phyloP scores from a whole-genome alignment of 179 eudicot genomes.

The Heliamphora pulchella region DNA sequence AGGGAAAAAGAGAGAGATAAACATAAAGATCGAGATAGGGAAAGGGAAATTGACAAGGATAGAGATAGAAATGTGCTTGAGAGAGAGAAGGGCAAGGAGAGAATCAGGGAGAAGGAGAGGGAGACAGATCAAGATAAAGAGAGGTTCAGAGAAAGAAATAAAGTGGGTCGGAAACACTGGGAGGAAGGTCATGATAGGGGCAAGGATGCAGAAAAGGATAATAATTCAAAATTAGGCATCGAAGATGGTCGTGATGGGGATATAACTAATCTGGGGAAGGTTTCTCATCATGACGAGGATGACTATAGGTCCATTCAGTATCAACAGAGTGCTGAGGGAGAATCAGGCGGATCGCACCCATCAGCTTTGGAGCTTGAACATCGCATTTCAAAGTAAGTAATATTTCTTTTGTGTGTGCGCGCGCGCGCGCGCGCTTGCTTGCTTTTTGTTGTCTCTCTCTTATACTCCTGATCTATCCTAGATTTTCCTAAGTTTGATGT shows the following conservation, averaged over 20 bases:
- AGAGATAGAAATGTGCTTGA: slow-evolving; percentile 31
- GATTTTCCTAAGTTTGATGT: neutral
- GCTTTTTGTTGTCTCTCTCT: too few species aligned
- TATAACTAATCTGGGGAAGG: slow-evolving; percentile 23
- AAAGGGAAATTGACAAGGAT: slow-evolving; percentile 35
- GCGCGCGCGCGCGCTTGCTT: too few species aligned
- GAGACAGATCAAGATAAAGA: slow-evolving; percentile 32
- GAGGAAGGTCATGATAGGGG: slow-evolving; percentile 50
- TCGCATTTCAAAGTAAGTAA: slow-evolving; percentile 65
- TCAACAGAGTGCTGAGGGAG: slow-evolving; percentile 29
- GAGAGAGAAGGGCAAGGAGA: slow-evolving; percentile 28
- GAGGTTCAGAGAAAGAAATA: slow-evolving; percentile 42
- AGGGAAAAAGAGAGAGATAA: slow-evolving; percentile 35
- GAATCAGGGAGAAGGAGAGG: slow-evolving; percentile 46
- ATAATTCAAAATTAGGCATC: slow-evolving; percentile 22
- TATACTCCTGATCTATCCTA: neutral
- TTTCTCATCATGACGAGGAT: slow-evolving; percentile 30
- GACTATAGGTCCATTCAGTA: slow-evolving; percentile 24
- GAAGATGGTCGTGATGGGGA: slow-evolving; percentile 39
- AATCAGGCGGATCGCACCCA: slow-evolving; percentile 26
- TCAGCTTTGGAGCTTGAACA: slow-evolving; percentile 44
- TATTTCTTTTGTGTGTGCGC: neutral
- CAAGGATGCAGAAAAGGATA: slow-evolving; percentile 44
- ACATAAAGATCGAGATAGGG: slow-evolving; percentile 37
- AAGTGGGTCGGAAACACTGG: slow-evolving; percentile 40